Conservation (phyloP, 176 grass and related monocot genomes). For the maize (Zea mays) region DNA sequence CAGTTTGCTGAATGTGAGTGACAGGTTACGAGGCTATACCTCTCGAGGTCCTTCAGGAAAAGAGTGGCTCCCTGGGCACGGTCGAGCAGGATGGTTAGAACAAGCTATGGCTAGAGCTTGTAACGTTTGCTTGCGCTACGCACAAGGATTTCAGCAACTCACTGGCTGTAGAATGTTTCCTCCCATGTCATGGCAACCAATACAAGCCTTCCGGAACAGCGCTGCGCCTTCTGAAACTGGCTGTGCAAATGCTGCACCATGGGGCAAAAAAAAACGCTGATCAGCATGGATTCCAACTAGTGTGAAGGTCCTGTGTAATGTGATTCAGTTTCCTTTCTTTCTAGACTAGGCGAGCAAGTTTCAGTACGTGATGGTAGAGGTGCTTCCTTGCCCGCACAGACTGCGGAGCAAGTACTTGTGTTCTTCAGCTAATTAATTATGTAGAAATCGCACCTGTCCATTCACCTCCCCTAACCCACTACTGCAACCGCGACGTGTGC, state of each 20-base stretch:
- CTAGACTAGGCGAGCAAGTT: not conserved
- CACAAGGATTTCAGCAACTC: conserved; percentile 33
- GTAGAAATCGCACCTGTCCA: not conserved
- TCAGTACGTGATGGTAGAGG: not conserved
- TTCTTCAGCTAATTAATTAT: not conserved
- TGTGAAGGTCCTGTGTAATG: not conserved
- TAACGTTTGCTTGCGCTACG: not conserved
- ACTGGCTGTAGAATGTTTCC: conserved; percentile 90
- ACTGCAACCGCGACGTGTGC: not conserved
- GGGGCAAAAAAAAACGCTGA: not conserved
- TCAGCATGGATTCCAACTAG: not conserved
- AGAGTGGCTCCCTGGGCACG: conserved; percentile 77
- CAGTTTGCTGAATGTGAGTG: not conserved
- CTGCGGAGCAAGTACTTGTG: not conserved
- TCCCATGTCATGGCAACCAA: conserved; percentile 94
- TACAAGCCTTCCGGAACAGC: conserved; percentile 80
- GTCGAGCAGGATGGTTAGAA: conserved; percentile 19
- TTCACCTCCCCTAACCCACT: not conserved
- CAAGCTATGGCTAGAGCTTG: conserved; percentile 3
- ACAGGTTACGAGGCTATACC: conserved; percentile 38
- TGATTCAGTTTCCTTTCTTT: not conserved
- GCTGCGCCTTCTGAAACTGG: conserved; percentile 52
- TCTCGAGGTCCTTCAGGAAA: conserved; percentile 80
- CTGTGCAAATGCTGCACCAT: conserved; percentile 54
- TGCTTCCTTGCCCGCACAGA: not conserved